These are phyloP conservation scores for Pulicaria dysenterica DNA, from an alignment of 129 eudicot species.

Conservation along the genomic window DNA sequence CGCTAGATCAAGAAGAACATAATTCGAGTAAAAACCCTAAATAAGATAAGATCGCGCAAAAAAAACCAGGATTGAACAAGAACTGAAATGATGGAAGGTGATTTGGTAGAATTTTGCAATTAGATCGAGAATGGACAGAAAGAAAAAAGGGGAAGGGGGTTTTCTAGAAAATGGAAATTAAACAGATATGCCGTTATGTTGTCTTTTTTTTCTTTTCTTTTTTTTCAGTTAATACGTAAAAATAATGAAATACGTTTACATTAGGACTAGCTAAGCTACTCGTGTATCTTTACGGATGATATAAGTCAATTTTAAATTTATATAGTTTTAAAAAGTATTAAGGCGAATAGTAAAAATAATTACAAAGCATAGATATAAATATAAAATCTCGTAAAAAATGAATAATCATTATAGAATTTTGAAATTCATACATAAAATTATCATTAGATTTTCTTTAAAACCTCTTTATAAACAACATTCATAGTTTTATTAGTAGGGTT, in stretches of 20 bases:
- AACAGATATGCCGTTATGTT: constrained; percentile 13
- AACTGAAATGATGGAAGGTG: constrained; percentile 17
- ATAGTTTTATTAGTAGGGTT: no score
- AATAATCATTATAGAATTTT: no score
- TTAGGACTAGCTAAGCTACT: no score
- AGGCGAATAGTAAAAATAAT: no score
- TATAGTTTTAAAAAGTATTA: no score
- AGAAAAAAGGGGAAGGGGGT: constrained; percentile 16
- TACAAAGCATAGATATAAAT: no score
- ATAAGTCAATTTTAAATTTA: no score
- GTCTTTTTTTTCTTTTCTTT: background rate
- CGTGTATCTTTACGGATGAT: no score
- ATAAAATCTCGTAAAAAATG: no score
- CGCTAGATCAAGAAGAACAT: constrained; percentile 23
- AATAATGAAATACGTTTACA: background rate
- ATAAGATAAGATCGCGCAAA: constrained; percentile 18
- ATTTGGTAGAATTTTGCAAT: constrained; percentile 13
- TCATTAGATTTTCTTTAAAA: no score
- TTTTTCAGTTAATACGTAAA: constrained; percentile 10
- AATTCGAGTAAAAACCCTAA: constrained; percentile 17
- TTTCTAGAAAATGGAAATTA: constrained; percentile 20
- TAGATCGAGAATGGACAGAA: constrained; percentile 35
- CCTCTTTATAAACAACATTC: no score
- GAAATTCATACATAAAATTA: no score
- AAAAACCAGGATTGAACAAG: background rate